A percentile compares a stretch with the other conserved stretches of the same genome.
These are phyloP conservation scores for Beta lomatogona DNA, from an alignment of 179 eudicot genomes.

Conservation along the genomic window DNA sequence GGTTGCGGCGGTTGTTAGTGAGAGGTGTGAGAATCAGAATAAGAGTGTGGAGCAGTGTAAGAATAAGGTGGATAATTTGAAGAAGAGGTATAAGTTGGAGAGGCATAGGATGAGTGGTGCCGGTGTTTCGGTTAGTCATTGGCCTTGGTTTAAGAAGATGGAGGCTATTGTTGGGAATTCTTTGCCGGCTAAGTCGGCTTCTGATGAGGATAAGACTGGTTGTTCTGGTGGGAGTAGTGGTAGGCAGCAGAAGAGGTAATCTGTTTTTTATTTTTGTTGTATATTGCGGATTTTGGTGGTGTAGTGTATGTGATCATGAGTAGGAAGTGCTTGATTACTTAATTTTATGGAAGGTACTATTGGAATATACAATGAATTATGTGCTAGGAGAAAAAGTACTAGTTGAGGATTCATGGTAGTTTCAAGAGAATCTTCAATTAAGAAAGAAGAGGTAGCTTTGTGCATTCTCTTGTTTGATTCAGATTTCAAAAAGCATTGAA, in stretches of 20 bases:
- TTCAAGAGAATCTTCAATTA: not conserved
- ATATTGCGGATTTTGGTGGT: not conserved
- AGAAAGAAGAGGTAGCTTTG: not conserved
- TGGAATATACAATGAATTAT: not conserved
- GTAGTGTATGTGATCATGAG: no score
- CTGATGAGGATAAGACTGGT: constrained; percentile 62
- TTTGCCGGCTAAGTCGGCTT: constrained; percentile 39
- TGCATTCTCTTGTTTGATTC: not conserved
- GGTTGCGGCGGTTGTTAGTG: constrained; percentile 72
- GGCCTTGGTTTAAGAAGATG: constrained; percentile 98
- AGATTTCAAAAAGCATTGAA: no score
- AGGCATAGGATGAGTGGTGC: constrained; percentile 72
- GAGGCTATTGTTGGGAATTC: constrained; percentile 81
- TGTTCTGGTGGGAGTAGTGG: constrained; percentile 38
- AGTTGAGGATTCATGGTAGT: not conserved
- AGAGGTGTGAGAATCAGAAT: constrained; percentile 72
- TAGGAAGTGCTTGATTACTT: no score
- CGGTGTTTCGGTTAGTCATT: constrained; percentile 49
- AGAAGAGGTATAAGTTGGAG: constrained; percentile 95
- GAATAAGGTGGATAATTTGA: constrained; percentile 95
- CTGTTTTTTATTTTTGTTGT: not conserved
- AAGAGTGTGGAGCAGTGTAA: constrained; percentile 98
- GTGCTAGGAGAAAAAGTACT: not conserved
- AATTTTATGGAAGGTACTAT: no score
- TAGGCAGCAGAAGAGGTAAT: constrained; percentile 75